Percentiles rank a stretch among this genome's conserved stretches.
Evolutionary conservation across 2,329 filamentous ascomycete species (phyloP).

Genomic region (Aphanocladium album): DNA sequence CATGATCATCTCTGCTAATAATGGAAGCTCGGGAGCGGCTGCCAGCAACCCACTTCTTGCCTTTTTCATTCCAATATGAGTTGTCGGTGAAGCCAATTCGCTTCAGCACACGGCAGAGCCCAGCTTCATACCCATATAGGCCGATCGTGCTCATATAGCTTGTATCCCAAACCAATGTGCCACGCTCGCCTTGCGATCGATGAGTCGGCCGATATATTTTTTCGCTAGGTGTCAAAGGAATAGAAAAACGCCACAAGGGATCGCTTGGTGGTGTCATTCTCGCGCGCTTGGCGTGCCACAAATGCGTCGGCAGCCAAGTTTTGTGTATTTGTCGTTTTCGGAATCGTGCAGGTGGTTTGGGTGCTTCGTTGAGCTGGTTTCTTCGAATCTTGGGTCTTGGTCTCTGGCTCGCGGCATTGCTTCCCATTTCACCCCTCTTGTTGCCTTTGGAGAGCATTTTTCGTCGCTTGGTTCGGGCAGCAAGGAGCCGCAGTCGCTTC

Average conservation of each 20-base stretch:
- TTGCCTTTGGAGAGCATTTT: constrained; percentile 23
- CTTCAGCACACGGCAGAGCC: constrained; percentile 62
- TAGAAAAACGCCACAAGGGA: constrained; percentile 83
- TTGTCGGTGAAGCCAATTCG: constrained; percentile 58
- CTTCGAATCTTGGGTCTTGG: constrained; percentile 64
- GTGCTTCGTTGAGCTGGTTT: constrained; percentile 60
- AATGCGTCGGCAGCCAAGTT: constrained; percentile 90
- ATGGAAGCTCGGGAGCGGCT: constrained; percentile 44
- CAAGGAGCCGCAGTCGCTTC: constrained; percentile 61
- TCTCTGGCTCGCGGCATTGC: constrained; percentile 19
- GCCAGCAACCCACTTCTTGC: constrained; percentile 64
- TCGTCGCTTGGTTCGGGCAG: constrained; percentile 42
- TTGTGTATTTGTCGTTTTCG: constrained; percentile 82
- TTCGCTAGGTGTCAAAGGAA: constrained; percentile 79
- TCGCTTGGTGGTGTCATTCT: constrained; percentile 76
- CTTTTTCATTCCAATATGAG: constrained; percentile 57
- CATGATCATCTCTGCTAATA: constrained; percentile 50
- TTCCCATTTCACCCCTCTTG: constrained; percentile 12
- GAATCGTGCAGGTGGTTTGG: constrained; percentile 59
- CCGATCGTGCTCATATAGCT: constrained; percentile 89
- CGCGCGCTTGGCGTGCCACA: constrained; percentile 90
- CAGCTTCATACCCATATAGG: constrained; percentile 61
- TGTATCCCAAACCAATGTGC: constrained; percentile 84
- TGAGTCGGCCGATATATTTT: constrained; percentile 89
- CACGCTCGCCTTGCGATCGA: constrained; percentile 67